phyloP scores from a whole-genome alignment of 108 stramenopile genomes.

The Nannochloropsis oceanica region DNA sequence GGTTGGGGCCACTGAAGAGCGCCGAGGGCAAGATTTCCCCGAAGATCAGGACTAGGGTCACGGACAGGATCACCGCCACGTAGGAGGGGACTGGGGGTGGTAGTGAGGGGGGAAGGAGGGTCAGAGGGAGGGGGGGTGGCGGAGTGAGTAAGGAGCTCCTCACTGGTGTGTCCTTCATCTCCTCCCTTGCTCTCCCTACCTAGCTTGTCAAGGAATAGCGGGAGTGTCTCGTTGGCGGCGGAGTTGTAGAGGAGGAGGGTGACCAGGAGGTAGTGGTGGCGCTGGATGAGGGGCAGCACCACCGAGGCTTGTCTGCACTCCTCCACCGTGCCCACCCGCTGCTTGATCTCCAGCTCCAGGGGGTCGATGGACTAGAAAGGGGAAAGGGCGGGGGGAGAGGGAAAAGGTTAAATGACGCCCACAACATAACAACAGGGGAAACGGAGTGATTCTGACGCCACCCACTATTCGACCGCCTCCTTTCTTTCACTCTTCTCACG shows the following conservation, averaged over 20 bases:
- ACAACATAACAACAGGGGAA: too few species aligned
- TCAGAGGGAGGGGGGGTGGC: background rate
- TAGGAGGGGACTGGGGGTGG: slow-evolving; percentile 44
- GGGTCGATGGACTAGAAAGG: slow-evolving; percentile 51
- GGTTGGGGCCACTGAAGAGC: slow-evolving; percentile 59
- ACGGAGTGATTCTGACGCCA: too few species aligned
- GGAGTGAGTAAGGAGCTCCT: background rate
- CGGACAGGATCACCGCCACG: slow-evolving; percentile 65
- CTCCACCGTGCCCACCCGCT: slow-evolving; percentile 14
- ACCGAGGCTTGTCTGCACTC: slow-evolving; percentile 25
- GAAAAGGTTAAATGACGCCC: too few species aligned
- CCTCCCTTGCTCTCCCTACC: background rate
- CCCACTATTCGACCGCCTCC: background rate
- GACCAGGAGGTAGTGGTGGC: slow-evolving; percentile 76
- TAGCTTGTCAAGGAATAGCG: background rate
- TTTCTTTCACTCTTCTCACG: background rate
- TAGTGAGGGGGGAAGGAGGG: background rate
- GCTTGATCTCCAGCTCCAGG: slow-evolving; percentile 51
- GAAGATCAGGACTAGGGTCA: slow-evolving; percentile 75
- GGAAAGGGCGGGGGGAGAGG: background rate
- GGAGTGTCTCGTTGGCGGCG: slow-evolving; percentile 33
- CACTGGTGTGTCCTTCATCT: background rate
- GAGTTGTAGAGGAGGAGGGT: slow-evolving; percentile 75
- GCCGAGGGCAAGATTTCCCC: slow-evolving; percentile 20
- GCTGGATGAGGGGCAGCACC: slow-evolving; percentile 35